These are phyloP conservation scores for Flaveria ramosissima DNA, from an alignment of 129 eudicot genomes.

Conservation along the genomic window DNA sequence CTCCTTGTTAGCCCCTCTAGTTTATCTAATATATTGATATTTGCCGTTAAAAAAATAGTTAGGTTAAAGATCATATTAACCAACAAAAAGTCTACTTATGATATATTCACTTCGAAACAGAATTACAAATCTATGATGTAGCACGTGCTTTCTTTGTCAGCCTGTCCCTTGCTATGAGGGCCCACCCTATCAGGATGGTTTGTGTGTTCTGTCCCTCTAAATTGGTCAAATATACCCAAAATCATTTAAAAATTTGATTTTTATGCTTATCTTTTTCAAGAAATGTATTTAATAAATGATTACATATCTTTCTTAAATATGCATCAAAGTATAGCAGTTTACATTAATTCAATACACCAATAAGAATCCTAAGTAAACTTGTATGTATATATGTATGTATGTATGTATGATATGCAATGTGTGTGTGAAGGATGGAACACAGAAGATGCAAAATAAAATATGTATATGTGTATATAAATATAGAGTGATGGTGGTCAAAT, in stretches of 20 bases:
- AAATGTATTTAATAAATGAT: background rate
- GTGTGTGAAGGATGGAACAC: background rate
- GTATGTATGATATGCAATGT: background rate
- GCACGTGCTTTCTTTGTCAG: constrained; percentile 44
- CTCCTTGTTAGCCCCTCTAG: too few species aligned
- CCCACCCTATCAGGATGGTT: constrained; percentile 41
- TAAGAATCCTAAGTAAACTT: background rate
- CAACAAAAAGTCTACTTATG: too few species aligned
- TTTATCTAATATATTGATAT: too few species aligned
- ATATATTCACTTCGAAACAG: background rate
- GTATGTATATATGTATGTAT: background rate
- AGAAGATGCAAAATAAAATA: background rate
- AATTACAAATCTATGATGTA: constrained; percentile 17
- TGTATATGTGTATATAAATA: background rate
- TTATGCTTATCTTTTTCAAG: constrained; percentile 1
- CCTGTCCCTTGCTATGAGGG: constrained; percentile 37
- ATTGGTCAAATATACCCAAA: constrained; percentile 26
- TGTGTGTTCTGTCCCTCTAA: constrained; percentile 36
- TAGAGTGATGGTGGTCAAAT: constrained; percentile 27
- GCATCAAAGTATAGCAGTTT: background rate
- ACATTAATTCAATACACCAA: background rate
- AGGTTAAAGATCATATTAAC: too few species aligned
- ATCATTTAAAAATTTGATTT: background rate
- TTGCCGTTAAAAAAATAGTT: too few species aligned
- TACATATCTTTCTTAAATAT: background rate